Conservation (phyloP, 306 rosid genomes). For the Sesbania bispinosa region DNA sequence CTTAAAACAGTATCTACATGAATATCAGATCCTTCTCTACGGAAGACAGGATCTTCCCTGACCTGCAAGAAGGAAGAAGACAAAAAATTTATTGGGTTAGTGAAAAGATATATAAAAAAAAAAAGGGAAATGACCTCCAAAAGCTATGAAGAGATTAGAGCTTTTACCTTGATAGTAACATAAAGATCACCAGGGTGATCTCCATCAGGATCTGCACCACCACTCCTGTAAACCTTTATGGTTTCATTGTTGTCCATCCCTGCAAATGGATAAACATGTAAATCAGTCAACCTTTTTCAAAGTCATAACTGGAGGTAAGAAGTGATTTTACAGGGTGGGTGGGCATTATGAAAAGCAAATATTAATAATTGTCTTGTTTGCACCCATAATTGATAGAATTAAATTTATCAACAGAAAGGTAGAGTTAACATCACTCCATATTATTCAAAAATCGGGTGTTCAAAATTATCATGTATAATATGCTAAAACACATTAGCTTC, state of each 20-base stretch:
- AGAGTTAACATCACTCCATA: neutral
- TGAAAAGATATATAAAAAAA: neutral
- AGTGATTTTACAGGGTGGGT: neutral
- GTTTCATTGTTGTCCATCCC: constrained; percentile 74
- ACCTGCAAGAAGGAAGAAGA: constrained; percentile 40
- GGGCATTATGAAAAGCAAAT: constrained; percentile 11
- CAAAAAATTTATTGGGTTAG: neutral
- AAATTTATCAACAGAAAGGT: neutral
- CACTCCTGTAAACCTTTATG: constrained; percentile 58
- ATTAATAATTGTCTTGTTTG: neutral
- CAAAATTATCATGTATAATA: neutral
- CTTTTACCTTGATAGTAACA: constrained; percentile 61
- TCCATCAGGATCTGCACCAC: constrained; percentile 94
- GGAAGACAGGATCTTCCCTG: constrained; percentile 85
- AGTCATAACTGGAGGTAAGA: neutral
- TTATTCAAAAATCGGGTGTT: neutral
- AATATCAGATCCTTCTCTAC: constrained; percentile 83
- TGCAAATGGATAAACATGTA: constrained; percentile 32
- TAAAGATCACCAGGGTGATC: constrained; percentile 80
- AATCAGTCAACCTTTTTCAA: neutral
- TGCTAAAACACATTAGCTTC: neutral
- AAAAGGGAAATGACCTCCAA: neutral
- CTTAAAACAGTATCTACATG: constrained; percentile 82
- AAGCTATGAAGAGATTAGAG: neutral
- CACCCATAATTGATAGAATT: neutral